These are phyloP conservation scores for Jackrogersella minutella DNA, from an alignment of 495 filamentous ascomycete genomes.

Conservation along the genomic window DNA sequence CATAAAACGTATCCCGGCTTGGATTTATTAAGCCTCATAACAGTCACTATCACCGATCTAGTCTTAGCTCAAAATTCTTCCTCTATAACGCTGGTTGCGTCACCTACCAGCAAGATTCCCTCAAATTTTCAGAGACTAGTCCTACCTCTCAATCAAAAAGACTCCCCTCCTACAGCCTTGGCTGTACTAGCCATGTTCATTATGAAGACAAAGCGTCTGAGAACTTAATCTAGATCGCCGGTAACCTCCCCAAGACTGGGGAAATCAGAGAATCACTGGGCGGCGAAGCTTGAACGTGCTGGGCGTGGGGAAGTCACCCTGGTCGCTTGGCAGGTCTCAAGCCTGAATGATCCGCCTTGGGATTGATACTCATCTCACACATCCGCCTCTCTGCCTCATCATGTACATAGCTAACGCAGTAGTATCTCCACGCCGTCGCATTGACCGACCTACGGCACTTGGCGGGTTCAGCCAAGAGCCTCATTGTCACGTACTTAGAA, in stretches of 20 bases:
- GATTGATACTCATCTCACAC: conserved; percentile 42
- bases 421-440: conserved; percentile 26
- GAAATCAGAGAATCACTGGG: conserved; percentile 21
- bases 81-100: background rate
- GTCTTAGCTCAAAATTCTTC: background rate
- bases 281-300: conserved; percentile 26
- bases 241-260: conserved; percentile 3
- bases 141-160: background rate
- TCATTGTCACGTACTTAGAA: conserved; percentile 35
- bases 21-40: background rate
- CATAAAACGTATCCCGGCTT: background rate
- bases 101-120: background rate
- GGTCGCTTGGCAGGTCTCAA: conserved; percentile 53
- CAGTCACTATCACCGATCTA: background rate
- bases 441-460: conserved; percentile 41
- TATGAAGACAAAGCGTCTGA: conserved; percentile 14
- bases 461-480: conserved; percentile 45
- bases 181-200: conserved; percentile 15
- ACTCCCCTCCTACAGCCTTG: conserved; percentile 13
- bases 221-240: conserved; percentile 19
- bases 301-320: conserved; percentile 26
- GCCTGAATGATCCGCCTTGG: conserved; percentile 42
- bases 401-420: background rate
- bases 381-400: conserved; percentile 27
- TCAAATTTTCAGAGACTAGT: background rate